Evolutionary conservation across 768 basidiomycete species (phyloP), one percentile per base, ranked within the genome.

Genomic region (Russula compacta): DNA sequence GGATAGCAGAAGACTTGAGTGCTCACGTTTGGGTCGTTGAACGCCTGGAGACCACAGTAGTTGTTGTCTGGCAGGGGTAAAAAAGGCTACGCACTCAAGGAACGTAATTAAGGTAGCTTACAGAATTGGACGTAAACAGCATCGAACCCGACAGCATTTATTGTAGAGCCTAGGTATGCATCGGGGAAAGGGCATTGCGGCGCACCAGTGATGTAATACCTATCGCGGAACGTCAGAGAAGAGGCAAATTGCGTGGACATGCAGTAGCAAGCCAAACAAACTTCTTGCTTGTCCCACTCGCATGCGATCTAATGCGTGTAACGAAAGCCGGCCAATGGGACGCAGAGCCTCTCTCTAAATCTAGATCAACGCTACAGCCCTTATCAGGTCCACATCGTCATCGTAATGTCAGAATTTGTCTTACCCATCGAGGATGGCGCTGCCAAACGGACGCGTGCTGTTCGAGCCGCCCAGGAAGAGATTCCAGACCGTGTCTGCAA

Each of bases 341-440:
- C 21, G 3, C 44, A 46, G 44, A 21, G 21, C 44, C 43, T 44
- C 43, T 17, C 43, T 44, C 43, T 19, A 44, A 19, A 19, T 44
- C 43, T 2, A 44, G 43, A 44, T 44, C 19, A 21, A 44, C 6
- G 4, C 43, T 44, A 11, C 10, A 21, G 19, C 10, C 9, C 10
- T 44, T 21, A 15, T 44, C 43, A 44, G 21, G 19, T 19, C 43
- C 43, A 44, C 9, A n/a, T 44, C 9, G 14, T 3, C 2, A 21
- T 19, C 19, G 19, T 10, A 44, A 44, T 44, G 8, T 44, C 21
- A 21, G 44, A 46, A n/a, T 46, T 46, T 11, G 8, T 21, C 32
- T 19, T 46, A 87, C 86, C 88, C 88, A 66, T 89, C 87, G 29
- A 90, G 75, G 53, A 88, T 78, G 3, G 86, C 88, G 61, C 65